These are phyloP conservation scores for Capsella rubella DNA, from an alignment of 441 rosid genomes.

Conservation along the genomic window DNA sequence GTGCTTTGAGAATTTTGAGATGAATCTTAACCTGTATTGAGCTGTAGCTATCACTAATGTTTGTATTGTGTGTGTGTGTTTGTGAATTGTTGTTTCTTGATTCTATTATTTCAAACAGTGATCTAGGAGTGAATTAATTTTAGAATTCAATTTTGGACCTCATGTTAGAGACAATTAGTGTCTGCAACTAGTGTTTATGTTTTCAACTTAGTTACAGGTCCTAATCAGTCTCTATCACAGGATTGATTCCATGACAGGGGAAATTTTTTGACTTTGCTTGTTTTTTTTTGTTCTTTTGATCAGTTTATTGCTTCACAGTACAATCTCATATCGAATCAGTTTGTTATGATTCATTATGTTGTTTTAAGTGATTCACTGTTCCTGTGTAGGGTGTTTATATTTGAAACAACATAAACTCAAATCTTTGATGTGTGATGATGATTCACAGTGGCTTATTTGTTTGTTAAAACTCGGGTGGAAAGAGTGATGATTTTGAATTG, in stretches of 20 bases:
- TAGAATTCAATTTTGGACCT: background rate
- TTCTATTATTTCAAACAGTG: background rate
- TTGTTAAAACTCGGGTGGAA: background rate
- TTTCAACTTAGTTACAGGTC: conserved; percentile 11
- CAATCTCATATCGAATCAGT: background rate
- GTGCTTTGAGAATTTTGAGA: background rate
- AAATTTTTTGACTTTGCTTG: background rate
- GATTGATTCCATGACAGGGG: background rate
- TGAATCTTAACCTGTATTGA: background rate
- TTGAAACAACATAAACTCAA: background rate
- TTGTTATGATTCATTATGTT: conserved; percentile 20
- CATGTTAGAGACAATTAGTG: background rate
- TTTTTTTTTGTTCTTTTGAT: background rate
- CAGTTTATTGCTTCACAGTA: background rate
- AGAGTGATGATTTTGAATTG: conserved; percentile 2
- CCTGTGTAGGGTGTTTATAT: background rate
- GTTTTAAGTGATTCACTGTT: background rate
- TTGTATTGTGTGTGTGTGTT: conserved; percentile 11
- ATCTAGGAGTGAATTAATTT: background rate
- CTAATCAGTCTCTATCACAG: conserved; percentile 14
- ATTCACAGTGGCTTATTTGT: conserved; percentile 13
- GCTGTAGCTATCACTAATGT: background rate
- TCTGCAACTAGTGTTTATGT: conserved; percentile 10
- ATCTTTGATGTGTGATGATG: conserved; percentile 3
- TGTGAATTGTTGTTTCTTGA: conserved; percentile 22